Evolutionary conservation across 305 asterid species (phyloP), one percentile per base, ranked within the genome.

Genomic region (Fraxinus nigra): DNA sequence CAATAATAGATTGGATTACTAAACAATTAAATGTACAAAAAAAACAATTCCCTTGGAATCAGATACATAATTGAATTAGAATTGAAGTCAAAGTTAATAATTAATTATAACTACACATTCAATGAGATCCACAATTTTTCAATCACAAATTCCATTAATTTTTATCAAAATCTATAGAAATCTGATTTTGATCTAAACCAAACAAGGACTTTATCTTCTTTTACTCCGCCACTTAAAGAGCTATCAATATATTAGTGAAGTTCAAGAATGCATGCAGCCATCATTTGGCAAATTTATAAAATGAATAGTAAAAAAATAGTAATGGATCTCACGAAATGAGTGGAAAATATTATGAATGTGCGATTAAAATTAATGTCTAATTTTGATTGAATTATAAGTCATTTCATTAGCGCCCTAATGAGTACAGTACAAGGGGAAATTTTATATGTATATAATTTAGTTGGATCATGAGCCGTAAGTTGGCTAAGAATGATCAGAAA

Each of bases 391-490:
- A 46, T 46, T 46, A 40, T 43, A 43, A 43, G 54, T 11, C 5
- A 43, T 46, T 46, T 40, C 51, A 40, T 10, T 10, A 13, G 56
- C 0, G 1, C 18, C 7, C 18, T 3, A 46, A 46, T 43, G 54
- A 43, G 54, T 43, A 43, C 54, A 11, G 5, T 43, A 2, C n/a
- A 43, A 43, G 54, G 54, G 54, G 5, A 2, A 11, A 43, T 43
- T 2, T 43, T 43, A 43, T 43, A 43, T 43, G 54, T 11, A 43
- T 43, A 43, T 11, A 43, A 43, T 43, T 43, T 43, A 3, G 3
- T 43, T 90, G 90, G 88, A 87, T 87, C 90, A 87, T 40, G 84
- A 83, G 89, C 87, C 90, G 84, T 72, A 82, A 85, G 81, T 85
- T 83, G 78, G 72, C 87, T 84, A 86, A 80, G 82, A 67, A 72